A percentile compares a stretch with the other conserved stretches of the same genome.
phyloP scores from a whole-genome alignment of 768 basidiomycete species.

The Coprinopsis marcescibilis region DNA sequence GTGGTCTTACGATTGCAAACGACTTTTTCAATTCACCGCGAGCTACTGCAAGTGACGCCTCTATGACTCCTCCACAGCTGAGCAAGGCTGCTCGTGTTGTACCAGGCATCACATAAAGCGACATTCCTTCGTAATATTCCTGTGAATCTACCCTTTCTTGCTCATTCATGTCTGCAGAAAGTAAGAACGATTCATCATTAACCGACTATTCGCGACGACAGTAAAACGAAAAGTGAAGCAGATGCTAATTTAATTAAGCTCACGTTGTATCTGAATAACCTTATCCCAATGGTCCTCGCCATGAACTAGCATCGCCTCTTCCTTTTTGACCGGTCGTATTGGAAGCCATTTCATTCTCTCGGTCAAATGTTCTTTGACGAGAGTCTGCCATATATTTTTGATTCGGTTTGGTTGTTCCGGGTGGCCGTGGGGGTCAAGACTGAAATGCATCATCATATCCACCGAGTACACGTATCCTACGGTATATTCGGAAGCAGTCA shows the following conservation, averaged over 20 bases:
- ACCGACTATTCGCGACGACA: neutral
- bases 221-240: conserved; percentile 9
- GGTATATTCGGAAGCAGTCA: conserved; percentile 31
- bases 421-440: conserved; percentile 32
- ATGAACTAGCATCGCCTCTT: conserved; percentile 87
- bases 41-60: conserved; percentile 83
- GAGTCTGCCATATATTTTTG: conserved; percentile 59
- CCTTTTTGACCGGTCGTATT: conserved; percentile 64
- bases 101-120: conserved; percentile 83
- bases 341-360: conserved; percentile 73
- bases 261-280: conserved; percentile 77
- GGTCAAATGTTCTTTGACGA: conserved; percentile 55
- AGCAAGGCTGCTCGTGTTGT: conserved; percentile 83
- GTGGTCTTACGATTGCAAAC: conserved; percentile 94
- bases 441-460: conserved; percentile 83
- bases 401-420: conserved; percentile 85
- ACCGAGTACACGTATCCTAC: conserved; percentile 86
- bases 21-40: conserved; percentile 73
- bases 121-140: conserved; percentile 83
- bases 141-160: conserved; percentile 73
- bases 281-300: conserved; percentile 90
- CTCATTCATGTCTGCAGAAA: conserved; percentile 56
- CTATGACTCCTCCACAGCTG: conserved; percentile 93
- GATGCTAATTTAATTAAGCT: no score
- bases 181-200: conserved; percentile 13